Conservation (phyloP, 108 stramenopile species). For the Fistulifera pelliculosa region DNA sequence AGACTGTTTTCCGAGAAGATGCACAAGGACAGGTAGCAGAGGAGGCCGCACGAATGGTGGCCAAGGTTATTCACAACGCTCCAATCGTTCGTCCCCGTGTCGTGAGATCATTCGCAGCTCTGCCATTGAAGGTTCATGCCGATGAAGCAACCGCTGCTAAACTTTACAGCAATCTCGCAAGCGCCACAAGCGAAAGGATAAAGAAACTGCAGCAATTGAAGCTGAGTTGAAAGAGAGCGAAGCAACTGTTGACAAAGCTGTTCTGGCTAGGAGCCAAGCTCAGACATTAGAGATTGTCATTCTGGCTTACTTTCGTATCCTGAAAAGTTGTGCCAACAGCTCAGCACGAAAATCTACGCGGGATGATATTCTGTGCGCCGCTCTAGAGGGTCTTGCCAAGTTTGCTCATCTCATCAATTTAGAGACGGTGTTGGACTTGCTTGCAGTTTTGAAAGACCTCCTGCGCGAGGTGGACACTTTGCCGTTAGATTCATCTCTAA, state of each 20-base stretch:
- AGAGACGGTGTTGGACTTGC: conserved; percentile 69
- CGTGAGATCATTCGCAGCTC: conserved; percentile 49
- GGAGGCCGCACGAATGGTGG: conserved; percentile 64
- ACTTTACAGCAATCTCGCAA: conserved; percentile 50
- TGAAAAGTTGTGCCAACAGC: conserved; percentile 40
- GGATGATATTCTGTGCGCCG: conserved; percentile 49
- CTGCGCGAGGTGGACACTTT: conserved; percentile 51
- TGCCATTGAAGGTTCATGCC: conserved; percentile 72
- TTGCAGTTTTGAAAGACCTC: conserved; percentile 65
- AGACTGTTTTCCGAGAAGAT: conserved; percentile 59
- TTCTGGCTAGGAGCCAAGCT: conserved; percentile 62
- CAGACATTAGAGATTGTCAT: conserved; percentile 70
- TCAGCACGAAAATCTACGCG: conserved; percentile 12
- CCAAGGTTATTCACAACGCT: conserved; percentile 57
- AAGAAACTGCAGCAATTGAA: conserved; percentile 63
- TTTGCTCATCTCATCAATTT: conserved; percentile 84
- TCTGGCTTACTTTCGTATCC: conserved; percentile 76
- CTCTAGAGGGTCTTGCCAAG: conserved; percentile 76
- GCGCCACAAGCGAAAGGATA: conserved; percentile 58
- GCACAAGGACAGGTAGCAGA: conserved; percentile 66
- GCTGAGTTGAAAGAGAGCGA: conserved; percentile 71
- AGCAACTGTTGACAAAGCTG: conserved; percentile 65
- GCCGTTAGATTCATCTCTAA: conserved; percentile 62
- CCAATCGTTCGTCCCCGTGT: conserved; percentile 50
- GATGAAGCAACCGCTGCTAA: conserved; percentile 82